Evolutionary conservation across 306 rosid species (phyloP).

Genomic region (Parietaria judaica): DNA sequence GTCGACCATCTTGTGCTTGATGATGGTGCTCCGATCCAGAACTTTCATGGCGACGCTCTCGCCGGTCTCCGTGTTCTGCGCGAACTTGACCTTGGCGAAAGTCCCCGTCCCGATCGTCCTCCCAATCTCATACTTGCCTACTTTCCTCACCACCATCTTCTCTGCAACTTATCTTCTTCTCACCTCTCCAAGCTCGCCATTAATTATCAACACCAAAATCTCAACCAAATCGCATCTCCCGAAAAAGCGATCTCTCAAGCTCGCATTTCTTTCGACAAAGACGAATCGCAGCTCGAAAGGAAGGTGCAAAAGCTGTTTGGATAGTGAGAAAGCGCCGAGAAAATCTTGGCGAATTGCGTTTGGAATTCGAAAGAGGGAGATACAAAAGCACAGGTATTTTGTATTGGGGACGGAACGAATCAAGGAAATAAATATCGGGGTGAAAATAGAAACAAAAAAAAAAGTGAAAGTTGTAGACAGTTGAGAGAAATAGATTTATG

Average conservation of each 20-base stretch:
- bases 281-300: no score
- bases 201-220: not conserved
- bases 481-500: no score
- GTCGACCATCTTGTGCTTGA: conserved; percentile 88
- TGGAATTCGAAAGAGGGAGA: not conserved
- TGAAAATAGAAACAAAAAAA: no score
- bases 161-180: conserved; percentile 9
- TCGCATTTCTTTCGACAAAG: not conserved
- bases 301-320: not conserved
- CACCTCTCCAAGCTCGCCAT: conserved; percentile 28
- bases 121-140: conserved; percentile 84
- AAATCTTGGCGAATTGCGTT: no score
- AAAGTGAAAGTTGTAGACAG: no score
- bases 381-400: no score
- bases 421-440: no score
- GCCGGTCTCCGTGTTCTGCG: conserved; percentile 84
- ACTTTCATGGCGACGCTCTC: conserved; percentile 92
- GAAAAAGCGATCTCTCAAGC: not conserved
- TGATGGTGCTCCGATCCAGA: conserved; percentile 71
- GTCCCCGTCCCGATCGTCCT: conserved; percentile 88
- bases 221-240: not conserved
- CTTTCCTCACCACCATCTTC: conserved; percentile 76
- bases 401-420: no score
- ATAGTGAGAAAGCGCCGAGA: not conserved
- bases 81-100: conserved; percentile 83